These are phyloP conservation scores for Alternaria sp. DNA, from an alignment of 2,329 filamentous ascomycete species.

Conservation along the genomic window DNA sequence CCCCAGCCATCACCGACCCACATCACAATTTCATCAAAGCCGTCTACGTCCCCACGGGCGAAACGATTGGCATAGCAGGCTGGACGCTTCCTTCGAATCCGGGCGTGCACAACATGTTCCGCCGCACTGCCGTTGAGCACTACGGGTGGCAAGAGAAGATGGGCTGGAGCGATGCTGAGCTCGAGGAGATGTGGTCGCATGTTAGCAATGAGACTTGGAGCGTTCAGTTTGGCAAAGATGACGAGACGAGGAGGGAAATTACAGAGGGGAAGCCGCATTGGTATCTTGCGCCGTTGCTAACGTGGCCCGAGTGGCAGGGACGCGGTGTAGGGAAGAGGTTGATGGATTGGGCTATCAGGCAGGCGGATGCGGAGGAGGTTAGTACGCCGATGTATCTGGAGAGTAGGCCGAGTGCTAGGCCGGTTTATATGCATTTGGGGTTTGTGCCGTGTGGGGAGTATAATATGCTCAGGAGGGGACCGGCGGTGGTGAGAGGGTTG, in stretches of 20 bases:
- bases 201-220: conserved; percentile 32
- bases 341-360: conserved; percentile 41
- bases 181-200: conserved; percentile 37
- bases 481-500: conserved; percentile 13
- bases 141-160: conserved; percentile 33
- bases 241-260: conserved; percentile 25
- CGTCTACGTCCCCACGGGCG: conserved; percentile 23
- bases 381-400: conserved; percentile 42
- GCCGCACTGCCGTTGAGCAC: conserved; percentile 24
- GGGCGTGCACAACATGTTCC: conserved; percentile 29
- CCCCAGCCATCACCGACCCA: conserved; percentile 23
- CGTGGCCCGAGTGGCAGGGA: conserved; percentile 42
- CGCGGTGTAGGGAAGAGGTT: conserved; percentile 38
- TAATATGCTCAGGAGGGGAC: conserved; percentile 35
- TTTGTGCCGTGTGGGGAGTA: conserved; percentile 32
- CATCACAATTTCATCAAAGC: conserved; percentile 42
- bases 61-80: conserved; percentile 38
- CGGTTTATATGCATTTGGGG: conserved; percentile 42
- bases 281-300: conserved; percentile 42
- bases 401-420: conserved; percentile 30
- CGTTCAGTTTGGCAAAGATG: conserved; percentile 22
- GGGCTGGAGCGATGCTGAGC: conserved; percentile 33
- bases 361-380: conserved; percentile 33
- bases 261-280: conserved; percentile 39
- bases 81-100: conserved; percentile 34